These are phyloP conservation scores for Pseudogymnoascus sp. DNA, from an alignment of 2,329 filamentous ascomycete species.

Conservation along the genomic window DNA sequence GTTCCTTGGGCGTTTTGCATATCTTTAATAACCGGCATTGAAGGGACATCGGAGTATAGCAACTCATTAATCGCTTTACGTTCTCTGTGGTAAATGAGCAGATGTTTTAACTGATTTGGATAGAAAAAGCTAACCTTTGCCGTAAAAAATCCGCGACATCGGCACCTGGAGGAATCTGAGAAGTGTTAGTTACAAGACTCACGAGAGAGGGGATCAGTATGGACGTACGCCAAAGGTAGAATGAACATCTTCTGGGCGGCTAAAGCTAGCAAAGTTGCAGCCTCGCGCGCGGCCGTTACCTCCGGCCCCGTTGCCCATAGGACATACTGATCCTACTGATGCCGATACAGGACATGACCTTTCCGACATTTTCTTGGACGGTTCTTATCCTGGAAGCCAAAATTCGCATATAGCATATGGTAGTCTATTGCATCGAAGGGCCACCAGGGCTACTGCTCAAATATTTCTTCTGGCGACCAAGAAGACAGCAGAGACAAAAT, in stretches of 20 bases:
- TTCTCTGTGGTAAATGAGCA: slow-evolving; percentile 29
- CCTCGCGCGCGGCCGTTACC: slow-evolving; percentile 26
- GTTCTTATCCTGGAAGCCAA: slow-evolving; percentile 5
- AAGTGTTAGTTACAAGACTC: slow-evolving; percentile 14
- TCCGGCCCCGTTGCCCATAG: slow-evolving; percentile 14
- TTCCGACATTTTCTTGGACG: slow-evolving; percentile 19
- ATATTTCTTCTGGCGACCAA: neutral
- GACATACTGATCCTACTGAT: slow-evolving; percentile 16
- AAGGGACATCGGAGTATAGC: slow-evolving; percentile 21
- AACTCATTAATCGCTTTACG: slow-evolving; percentile 31
- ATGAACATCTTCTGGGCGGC: slow-evolving; percentile 27
- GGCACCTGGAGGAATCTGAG: slow-evolving; percentile 38
- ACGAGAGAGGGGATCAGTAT: neutral
- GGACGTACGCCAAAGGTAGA: slow-evolving; percentile 31
- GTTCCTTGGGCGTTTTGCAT: slow-evolving; percentile 37
- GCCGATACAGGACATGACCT: slow-evolving; percentile 19
- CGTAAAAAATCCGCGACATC: slow-evolving; percentile 41
- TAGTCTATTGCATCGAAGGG: neutral
- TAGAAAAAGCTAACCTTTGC: slow-evolving; percentile 29
- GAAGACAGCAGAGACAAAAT: neutral
- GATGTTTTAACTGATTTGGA: slow-evolving; percentile 10
- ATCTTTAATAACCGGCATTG: slow-evolving; percentile 37
- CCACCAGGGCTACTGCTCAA: slow-evolving; percentile 11
- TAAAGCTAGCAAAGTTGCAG: slow-evolving; percentile 30
- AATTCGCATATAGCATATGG: neutral